Evolutionary conservation across 2,329 filamentous ascomycete species (phyloP), one percentile per base, ranked within the genome.

Genomic region (Arthrobotrys megalospora): DNA sequence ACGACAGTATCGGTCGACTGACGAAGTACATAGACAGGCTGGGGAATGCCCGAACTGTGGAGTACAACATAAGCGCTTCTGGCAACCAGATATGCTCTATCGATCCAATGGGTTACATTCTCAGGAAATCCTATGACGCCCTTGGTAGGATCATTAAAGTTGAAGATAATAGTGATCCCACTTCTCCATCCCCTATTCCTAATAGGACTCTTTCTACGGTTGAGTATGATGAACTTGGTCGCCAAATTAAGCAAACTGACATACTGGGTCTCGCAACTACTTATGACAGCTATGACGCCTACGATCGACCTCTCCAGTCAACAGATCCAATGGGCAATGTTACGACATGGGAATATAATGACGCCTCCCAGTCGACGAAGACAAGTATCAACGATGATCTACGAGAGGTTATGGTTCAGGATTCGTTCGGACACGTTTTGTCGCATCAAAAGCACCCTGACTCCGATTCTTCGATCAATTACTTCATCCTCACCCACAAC

Each of bases 241-340:
- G 52, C 10, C 6, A 11, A 2, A 11, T 6, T 1, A 19, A 36
- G 8, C 3, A 28, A 7, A 62, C 19, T 1, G 32, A 70, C 36
- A 52, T 38, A 14, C 12, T 70, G 1, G 66, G 53, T 19, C 24
- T 32, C 6, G 8, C 32, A 6, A 62, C 41, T 6, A 70, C 12
- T 3, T 48, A 47, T n/a, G 45, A 66, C 38, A 12, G 12, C 19
- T 70, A 70, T 41, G 66, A 70, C 12, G n/a, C 21, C 14, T 58
- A 19, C 14, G 21, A 62, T 21, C 12, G 66, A n/a, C 43, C 21
- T n/a, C 7, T 36, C 11, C 53, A 62, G 16, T 21, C 14, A 4
- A 50, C 38, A 14, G 66, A 70, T 41, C n/a, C n/a, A 16, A 2
- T 24, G 24, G 66, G 66, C 2, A 70, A 70, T n/a, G 16, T 50